phyloP scores from a whole-genome alignment of 805 yeast genomes.

The Candida tammaniensis region DNA sequence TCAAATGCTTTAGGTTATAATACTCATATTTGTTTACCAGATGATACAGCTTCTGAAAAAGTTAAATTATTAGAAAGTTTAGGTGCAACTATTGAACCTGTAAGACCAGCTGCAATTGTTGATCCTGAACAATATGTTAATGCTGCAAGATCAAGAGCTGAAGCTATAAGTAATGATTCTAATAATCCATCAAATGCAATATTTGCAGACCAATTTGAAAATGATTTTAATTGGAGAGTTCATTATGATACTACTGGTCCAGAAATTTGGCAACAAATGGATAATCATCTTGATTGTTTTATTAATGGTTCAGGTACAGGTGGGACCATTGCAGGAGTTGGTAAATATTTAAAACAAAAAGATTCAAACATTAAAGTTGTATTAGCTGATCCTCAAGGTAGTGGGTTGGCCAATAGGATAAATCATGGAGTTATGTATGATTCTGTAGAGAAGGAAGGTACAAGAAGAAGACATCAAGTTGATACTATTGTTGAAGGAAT shows the following conservation, averaged over 20 bases:
- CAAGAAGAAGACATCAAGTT: constrained; percentile 91
- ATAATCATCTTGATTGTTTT: constrained; percentile 65
- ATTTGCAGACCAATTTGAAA: constrained; percentile 95
- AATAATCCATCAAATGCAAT: constrained; percentile 53
- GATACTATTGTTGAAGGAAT: constrained; percentile 94
- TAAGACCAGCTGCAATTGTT: constrained; percentile 91
- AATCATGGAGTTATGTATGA: constrained; percentile 95
- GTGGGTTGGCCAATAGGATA: constrained; percentile 82
- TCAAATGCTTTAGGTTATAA: constrained; percentile 85
- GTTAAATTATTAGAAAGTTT: constrained; percentile 63
- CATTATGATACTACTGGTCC: constrained; percentile 90
- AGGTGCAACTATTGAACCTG: constrained; percentile 83
- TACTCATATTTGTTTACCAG: constrained; percentile 92
- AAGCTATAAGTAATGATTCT: constrained; percentile 40
- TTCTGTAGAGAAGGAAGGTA: constrained; percentile 83
- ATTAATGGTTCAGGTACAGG: constrained; percentile 96
- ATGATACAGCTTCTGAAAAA: constrained; percentile 87
- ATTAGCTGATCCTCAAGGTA: constrained; percentile 94
- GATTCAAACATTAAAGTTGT: constrained; percentile 46
- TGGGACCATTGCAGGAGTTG: constrained; percentile 92
- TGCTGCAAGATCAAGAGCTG: constrained; percentile 70
- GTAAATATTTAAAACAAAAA: constrained; percentile 73
- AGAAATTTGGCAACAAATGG: constrained; percentile 77
- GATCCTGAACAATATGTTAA: constrained; percentile 93
- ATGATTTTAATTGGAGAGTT: constrained; percentile 82